Evolutionary conservation across 2,329 filamentous ascomycete species (phyloP).

Genomic region (Cercospora zeina): DNA sequence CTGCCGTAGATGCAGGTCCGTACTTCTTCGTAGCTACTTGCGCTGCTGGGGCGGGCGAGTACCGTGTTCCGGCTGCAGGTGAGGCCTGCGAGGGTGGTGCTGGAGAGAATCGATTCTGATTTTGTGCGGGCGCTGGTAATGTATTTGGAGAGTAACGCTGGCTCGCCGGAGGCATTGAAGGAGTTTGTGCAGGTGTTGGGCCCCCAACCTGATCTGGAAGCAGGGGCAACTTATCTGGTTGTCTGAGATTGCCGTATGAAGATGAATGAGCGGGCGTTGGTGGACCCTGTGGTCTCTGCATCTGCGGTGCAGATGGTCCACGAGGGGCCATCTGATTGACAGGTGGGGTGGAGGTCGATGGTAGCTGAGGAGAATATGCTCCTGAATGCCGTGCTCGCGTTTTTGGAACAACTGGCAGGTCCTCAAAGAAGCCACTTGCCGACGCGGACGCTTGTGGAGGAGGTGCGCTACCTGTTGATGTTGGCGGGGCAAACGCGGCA

Average conservation of each 20-base stretch:
- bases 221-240: slow-evolving; percentile 46
- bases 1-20: slow-evolving; percentile 40
- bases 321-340: slow-evolving; percentile 21
- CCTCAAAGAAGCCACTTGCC: slow-evolving; percentile 52
- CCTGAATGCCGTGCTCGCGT: slow-evolving; percentile 39
- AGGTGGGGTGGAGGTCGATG: slow-evolving; percentile 21
- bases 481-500: slow-evolving; percentile 37
- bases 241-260: slow-evolving; percentile 39
- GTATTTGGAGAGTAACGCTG: slow-evolving; percentile 34
- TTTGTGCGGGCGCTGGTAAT: slow-evolving; percentile 27
- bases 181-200: slow-evolving; percentile 18
- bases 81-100: slow-evolving; percentile 43
- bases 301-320: slow-evolving; percentile 23
- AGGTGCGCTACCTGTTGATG: slow-evolving; percentile 18
- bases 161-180: slow-evolving; percentile 24
- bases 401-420: slow-evolving; percentile 49
- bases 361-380: slow-evolving; percentile 34
- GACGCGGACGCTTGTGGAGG: slow-evolving; percentile 18
- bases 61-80: slow-evolving; percentile 47
- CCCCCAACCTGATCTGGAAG: slow-evolving; percentile 43
- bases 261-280: slow-evolving; percentile 30
- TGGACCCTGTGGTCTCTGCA: slow-evolving; percentile 27
- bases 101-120: slow-evolving; percentile 30
- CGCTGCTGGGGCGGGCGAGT: slow-evolving; percentile 59
- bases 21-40: slow-evolving; percentile 43